phyloP scores from a whole-genome alignment of 2,329 filamentous ascomycete species.

The Daldinia sp. region DNA sequence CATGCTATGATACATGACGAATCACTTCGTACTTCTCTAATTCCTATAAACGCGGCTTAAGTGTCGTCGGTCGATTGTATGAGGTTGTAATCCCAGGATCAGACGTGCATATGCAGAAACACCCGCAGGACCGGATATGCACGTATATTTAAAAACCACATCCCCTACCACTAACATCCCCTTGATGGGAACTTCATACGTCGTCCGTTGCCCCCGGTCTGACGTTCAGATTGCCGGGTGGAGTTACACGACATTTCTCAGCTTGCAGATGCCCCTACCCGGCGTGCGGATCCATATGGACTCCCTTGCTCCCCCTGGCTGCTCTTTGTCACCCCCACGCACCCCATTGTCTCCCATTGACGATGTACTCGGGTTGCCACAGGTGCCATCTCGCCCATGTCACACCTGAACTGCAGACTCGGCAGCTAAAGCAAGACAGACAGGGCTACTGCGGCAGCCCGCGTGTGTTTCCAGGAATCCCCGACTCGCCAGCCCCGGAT shows the following conservation, averaged over 20 bases:
- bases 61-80: conserved; percentile 18
- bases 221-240: conserved; percentile 13
- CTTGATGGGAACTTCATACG: conserved; percentile 2
- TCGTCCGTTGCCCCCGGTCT: conserved; percentile 10
- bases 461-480: conserved; percentile 6
- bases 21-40: conserved; percentile 25
- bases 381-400: conserved; percentile 21
- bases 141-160: conserved; percentile 13
- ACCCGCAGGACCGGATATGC: conserved; percentile 22
- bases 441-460: conserved; percentile 2
- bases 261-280: conserved; percentile 31
- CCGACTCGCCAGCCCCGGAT: conserved; percentile 13
- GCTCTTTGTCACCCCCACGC: conserved; percentile 20
- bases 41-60: conserved; percentile 6
- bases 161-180: conserved; percentile 2
- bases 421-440: conserved; percentile 1
- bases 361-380: conserved; percentile 4
- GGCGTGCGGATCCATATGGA: conserved; percentile 25
- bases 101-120: conserved; percentile 37
- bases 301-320: conserved; percentile 4
- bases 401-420: conserved; percentile 20
- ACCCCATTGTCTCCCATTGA: conserved; percentile 16
- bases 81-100: conserved; percentile 8
- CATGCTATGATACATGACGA: conserved; percentile 38
- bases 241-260: conserved; percentile 32